These are phyloP conservation scores for Cyclotella cryptica DNA, from an alignment of 108 stramenopile genomes.

Conservation along the genomic window DNA sequence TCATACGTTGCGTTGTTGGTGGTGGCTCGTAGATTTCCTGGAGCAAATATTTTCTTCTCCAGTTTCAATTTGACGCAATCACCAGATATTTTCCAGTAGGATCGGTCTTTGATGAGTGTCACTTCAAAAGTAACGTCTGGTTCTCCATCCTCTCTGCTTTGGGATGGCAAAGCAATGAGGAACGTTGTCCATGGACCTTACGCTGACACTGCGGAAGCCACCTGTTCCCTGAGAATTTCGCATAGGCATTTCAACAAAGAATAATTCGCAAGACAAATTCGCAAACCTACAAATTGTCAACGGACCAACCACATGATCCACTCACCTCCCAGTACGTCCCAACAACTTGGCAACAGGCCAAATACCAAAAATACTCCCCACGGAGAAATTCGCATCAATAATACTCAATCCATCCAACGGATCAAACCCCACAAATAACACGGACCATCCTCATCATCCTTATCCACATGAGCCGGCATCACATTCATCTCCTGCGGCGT, in stretches of 20 bases:
- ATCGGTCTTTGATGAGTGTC: conserved; percentile 61
- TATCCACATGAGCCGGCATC: conserved; percentile 25
- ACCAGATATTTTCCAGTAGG: conserved; percentile 63
- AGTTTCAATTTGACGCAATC: conserved; percentile 50
- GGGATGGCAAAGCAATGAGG: conserved; percentile 78
- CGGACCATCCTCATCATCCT: conserved; percentile 36
- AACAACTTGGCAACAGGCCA: conserved; percentile 91
- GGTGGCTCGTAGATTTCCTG: conserved; percentile 93
- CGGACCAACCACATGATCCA: too few species aligned
- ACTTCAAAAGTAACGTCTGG: conserved; percentile 67
- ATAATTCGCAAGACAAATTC: too few species aligned
- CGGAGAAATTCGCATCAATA: conserved; percentile 94
- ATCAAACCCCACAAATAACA: conserved; percentile 82
- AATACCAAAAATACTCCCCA: conserved; percentile 95
- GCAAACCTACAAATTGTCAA: too few species aligned
- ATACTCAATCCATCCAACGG: conserved; percentile 96
- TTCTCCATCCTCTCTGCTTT: conserved; percentile 53
- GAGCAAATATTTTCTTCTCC: conserved; percentile 83
- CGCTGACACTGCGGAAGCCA: conserved; percentile 86
- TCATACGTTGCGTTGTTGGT: conserved; percentile 88
- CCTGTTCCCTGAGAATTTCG: conserved; percentile 68
- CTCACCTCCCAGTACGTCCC: conserved; percentile 72
- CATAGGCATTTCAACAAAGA: too few species aligned
- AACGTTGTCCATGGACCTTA: conserved; percentile 94
- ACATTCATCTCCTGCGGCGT: conserved; percentile 68